phyloP scores from a whole-genome alignment of 345 rosid species.

The Lepidium africanum region DNA sequence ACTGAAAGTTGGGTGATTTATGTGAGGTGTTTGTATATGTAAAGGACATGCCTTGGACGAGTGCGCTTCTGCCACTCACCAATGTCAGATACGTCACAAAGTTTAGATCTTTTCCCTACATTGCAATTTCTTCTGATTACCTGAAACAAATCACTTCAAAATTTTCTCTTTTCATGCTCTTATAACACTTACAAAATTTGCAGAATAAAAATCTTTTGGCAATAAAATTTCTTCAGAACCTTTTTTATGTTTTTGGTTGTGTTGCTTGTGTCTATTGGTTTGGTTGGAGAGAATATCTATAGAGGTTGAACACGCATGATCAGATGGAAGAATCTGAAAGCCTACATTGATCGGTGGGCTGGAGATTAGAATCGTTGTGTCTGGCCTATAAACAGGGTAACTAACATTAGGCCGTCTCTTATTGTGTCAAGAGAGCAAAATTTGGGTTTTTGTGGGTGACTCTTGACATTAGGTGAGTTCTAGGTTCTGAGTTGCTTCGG shows the following conservation, averaged over 20 bases:
- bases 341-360: neutral
- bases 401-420: neutral
- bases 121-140: neutral
- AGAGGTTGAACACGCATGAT: neutral
- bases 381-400: neutral
- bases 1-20: neutral
- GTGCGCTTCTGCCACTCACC: neutral
- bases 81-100: neutral
- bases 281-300: neutral
- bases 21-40: neutral
- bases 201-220: neutral
- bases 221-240: neutral
- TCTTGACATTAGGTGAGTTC: neutral
- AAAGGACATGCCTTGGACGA: neutral
- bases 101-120: neutral
- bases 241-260: neutral
- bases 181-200: neutral
- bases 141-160: neutral
- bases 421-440: neutral
- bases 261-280: neutral
- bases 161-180: neutral
- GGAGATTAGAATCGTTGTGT: too few relatives aligned
- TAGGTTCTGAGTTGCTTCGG: too few relatives aligned
- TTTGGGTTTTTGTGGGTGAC: neutral
- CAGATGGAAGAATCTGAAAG: neutral